Evolutionary conservation across 345 rosid species (phyloP), one percentile per base, ranked within the genome.

Genomic region (Eutrema japonicum): DNA sequence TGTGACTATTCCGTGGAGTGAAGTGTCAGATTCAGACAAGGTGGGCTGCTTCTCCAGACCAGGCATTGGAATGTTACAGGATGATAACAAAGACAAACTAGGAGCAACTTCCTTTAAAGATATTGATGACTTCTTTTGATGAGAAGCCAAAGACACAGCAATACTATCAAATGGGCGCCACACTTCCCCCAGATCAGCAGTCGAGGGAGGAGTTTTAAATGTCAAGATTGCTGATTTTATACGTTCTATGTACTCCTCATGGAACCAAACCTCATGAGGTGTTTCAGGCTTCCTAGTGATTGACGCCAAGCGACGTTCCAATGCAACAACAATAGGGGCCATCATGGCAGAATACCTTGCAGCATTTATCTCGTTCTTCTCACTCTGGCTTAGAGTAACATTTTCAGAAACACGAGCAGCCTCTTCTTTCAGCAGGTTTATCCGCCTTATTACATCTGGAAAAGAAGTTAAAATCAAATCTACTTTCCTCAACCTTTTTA

Each of bases 331-430:
- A 66, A 90, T 84, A 41, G 98, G 98, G 68, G 96, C 95, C 98
- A 92, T 92, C 96, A 92, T 86, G 50, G 98, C 98, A 52, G 98
- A 88, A 80, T 90, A 92, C 70, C 86, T 90, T 47, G 96, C 95
- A 79, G 88, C 89, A 84, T 83, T 90, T 79, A 92, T 92, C 79
- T 87, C 86, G 73, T 79, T 90, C 77, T 92, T 92, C 86, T 92
- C 98, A 79, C 72, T 83, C 83, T 82, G 93, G 80, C 88, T 92
- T 60, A 92, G 82, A 71, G 98, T 90, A n/a, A 79, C 82, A 85
- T 90, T 90, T 76, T 88, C 98, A 8, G 91, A 87, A 78, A 88
- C 88, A 59, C 98, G 79, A 77, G 87, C 87, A 70, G 88, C 94
- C 83, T 92, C 98, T 80, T 88, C 98, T 79, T 86, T 90, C 52